These are phyloP conservation scores for Mycena chlorophos DNA, from an alignment of 768 basidiomycete species.

Conservation along the genomic window DNA sequence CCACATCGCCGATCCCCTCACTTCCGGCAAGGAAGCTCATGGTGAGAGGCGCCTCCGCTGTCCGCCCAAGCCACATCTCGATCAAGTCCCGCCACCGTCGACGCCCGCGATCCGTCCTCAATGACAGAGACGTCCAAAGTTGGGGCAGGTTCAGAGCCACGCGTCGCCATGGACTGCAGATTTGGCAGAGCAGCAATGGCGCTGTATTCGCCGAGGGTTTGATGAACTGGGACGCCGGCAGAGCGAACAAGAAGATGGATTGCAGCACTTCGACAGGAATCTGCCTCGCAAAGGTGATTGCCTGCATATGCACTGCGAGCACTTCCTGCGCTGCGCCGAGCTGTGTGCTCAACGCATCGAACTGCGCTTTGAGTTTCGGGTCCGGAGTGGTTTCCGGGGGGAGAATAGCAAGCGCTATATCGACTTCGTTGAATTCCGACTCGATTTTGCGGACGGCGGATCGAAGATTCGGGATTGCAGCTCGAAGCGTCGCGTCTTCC, in stretches of 20 bases:
- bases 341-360: not conserved
- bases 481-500: conserved; percentile 7
- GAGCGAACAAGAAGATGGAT: conserved; percentile 24
- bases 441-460: conserved; percentile 2
- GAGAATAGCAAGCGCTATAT: conserved; percentile 16
- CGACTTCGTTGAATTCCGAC: conserved; percentile 13
- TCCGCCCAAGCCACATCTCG: conserved; percentile 24
- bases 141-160: conserved; percentile 22
- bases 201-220: conserved; percentile 15
- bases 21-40: conserved; percentile 11
- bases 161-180: conserved; percentile 26
- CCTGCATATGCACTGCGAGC: conserved; percentile 5
- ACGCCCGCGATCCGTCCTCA: conserved; percentile 15
- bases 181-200: conserved; percentile 26
- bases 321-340: conserved; percentile 10
- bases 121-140: conserved; percentile 26
- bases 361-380: conserved; percentile 2
- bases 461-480: conserved; percentile 10
- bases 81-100: conserved; percentile 22
- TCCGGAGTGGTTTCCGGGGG: conserved; percentile 7
- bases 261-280: conserved; percentile 28
- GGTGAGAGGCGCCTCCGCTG: conserved; percentile 16
- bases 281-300: conserved; percentile 3
- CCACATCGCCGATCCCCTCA: conserved; percentile 1
- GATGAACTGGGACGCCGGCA: conserved; percentile 21